These are phyloP conservation scores for Aspergillus costaricaensis DNA, from an alignment of 2,329 filamentous ascomycete species.

Conservation along the genomic window DNA sequence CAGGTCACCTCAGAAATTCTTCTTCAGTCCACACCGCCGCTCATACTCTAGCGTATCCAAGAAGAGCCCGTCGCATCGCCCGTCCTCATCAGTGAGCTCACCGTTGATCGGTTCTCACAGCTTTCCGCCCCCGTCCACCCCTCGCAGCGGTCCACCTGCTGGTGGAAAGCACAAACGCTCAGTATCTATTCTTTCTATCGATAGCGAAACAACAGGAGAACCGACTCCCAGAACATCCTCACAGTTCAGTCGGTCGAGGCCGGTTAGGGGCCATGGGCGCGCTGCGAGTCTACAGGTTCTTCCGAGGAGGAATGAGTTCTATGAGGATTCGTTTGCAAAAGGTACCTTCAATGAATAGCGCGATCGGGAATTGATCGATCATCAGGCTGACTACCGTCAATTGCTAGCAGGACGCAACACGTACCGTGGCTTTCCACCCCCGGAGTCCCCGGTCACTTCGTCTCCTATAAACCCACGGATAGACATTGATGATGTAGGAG, in stretches of 20 bases:
- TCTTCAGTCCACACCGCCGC: constrained; percentile 38
- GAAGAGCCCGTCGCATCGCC: constrained; percentile 39
- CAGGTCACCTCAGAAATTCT: constrained; percentile 41
- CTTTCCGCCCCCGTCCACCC: constrained; percentile 43
- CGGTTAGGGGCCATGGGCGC: constrained; percentile 68
- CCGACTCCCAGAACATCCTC: constrained; percentile 33
- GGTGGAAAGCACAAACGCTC: constrained; percentile 71
- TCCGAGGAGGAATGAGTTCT: constrained; percentile 50
- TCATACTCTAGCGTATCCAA: constrained; percentile 38
- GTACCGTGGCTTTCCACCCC: constrained; percentile 34
- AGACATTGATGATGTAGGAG: constrained; percentile 35
- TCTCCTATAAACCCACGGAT: constrained; percentile 33
- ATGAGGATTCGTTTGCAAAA: constrained; percentile 42
- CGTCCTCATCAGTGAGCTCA: constrained; percentile 44
- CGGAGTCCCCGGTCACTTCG: constrained; percentile 35
- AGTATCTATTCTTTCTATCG: constrained; percentile 79
- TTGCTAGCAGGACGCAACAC: constrained; percentile 36
- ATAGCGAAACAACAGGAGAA: constrained; percentile 48
- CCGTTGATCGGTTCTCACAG: constrained; percentile 42
- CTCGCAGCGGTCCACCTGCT: constrained; percentile 33
- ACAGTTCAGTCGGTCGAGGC: constrained; percentile 51
- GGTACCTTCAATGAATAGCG: constrained; percentile 30
- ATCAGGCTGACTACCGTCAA: constrained; percentile 7
- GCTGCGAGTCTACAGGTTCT: constrained; percentile 80
- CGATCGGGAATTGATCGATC: neutral